phyloP scores from a whole-genome alignment of 768 basidiomycete genomes.

The Tulasnella sp. region DNA sequence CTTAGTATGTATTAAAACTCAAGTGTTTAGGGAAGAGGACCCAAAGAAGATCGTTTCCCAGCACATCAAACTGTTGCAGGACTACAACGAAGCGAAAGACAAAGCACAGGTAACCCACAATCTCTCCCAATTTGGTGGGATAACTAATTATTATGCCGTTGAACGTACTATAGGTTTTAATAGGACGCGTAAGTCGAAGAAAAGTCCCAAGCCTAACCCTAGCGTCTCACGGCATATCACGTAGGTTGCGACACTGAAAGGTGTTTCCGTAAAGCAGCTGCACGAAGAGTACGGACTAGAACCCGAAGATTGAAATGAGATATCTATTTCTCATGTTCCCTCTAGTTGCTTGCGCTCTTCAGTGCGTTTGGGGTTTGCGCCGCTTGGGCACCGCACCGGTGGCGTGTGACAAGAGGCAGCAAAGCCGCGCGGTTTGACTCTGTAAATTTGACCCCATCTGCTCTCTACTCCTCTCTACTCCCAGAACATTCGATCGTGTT shows the following conservation, averaged over 20 bases:
- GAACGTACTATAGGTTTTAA: not conserved
- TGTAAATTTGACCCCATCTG: not conserved
- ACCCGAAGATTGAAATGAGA: conserved; percentile 41
- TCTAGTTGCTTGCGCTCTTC: not conserved
- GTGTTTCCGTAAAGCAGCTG: conserved; percentile 63
- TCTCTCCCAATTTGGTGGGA: not conserved
- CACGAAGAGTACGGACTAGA: conserved; percentile 63
- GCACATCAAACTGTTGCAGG: conserved; percentile 65
- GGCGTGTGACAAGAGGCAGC: not conserved
- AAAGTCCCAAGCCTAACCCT: not conserved
- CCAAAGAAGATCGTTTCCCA: conserved; percentile 52
- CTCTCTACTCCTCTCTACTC: not conserved
- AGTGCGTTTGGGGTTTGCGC: not conserved
- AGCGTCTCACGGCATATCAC: not conserved
- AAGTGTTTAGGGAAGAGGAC: conserved; percentile 36
- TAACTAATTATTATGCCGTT: not conserved
- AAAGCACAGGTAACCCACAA: conserved; percentile 53
- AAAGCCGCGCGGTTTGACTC: not conserved
- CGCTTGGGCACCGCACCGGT: not conserved
- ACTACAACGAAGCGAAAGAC: conserved; percentile 77
- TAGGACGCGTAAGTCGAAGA: conserved; percentile 6
- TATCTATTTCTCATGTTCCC: not conserved
- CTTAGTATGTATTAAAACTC: not conserved
- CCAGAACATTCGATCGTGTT: not conserved
- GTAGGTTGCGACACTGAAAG: conserved; percentile 63